Percentiles rank a stretch among this genome's conserved stretches.
Evolutionary conservation across 495 filamentous ascomycete species (phyloP).

Genomic region (Aspergillus coremiiformis): DNA sequence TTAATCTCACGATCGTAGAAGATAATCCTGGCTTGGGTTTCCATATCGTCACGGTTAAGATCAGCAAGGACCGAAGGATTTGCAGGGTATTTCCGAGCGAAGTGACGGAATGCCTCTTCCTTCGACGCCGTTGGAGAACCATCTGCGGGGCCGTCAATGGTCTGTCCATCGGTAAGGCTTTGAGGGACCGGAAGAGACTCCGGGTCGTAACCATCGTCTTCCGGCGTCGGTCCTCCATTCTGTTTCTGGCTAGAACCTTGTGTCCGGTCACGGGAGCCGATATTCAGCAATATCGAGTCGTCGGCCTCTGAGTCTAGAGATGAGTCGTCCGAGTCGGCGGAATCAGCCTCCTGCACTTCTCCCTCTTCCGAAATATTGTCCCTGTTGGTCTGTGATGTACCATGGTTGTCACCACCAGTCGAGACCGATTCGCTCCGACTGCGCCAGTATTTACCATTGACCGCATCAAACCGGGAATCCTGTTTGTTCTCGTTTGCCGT

Average conservation of each 20-base stretch:
- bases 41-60: constrained; percentile 35
- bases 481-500: constrained; percentile 8
- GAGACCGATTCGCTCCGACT: constrained; percentile 33
- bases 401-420: constrained; percentile 5
- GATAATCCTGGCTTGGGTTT: constrained; percentile 33
- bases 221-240: constrained; percentile 10
- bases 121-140: constrained; percentile 20
- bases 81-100: constrained; percentile 31
- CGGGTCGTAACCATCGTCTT: constrained; percentile 22
- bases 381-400: background rate
- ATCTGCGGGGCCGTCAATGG: background rate
- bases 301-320: constrained; percentile 33
- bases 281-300: constrained; percentile 39
- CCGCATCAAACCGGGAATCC: constrained; percentile 28
- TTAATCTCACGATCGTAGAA: constrained; percentile 54
- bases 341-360: constrained; percentile 21
- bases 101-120: constrained; percentile 30
- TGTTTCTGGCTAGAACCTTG: constrained; percentile 2
- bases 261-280: constrained; percentile 20
- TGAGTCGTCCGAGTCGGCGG: constrained; percentile 26
- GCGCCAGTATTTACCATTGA: constrained; percentile 37
- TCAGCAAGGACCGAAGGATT: constrained; percentile 35
- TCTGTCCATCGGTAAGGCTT: background rate
- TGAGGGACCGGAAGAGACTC: constrained; percentile 10
- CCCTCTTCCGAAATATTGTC: constrained; percentile 12